Evolutionary conservation across 495 filamentous ascomycete genomes (phyloP).

Genomic region (Xylaria telfairii): DNA sequence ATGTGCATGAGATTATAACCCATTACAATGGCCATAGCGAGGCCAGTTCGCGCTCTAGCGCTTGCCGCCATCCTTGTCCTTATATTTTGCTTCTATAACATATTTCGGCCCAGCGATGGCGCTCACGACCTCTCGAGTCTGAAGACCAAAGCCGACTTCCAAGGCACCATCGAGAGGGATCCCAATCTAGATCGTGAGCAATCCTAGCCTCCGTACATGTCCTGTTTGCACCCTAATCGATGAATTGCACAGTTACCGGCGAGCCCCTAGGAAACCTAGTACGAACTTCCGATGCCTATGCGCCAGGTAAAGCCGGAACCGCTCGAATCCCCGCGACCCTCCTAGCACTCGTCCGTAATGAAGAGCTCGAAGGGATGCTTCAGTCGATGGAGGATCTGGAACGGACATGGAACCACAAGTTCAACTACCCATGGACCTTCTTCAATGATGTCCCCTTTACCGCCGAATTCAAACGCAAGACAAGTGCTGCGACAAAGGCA

Average conservation of each 20-base stretch:
- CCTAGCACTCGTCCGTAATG: slow-evolving; percentile 90
- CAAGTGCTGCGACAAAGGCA: slow-evolving; percentile 80
- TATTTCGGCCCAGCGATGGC: slow-evolving; percentile 58
- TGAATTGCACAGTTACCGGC: slow-evolving; percentile 65
- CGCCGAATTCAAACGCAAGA: slow-evolving; percentile 87
- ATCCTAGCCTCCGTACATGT: background rate
- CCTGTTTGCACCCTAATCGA: background rate
- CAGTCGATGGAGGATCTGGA: slow-evolving; percentile 90
- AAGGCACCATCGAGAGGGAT: slow-evolving; percentile 68
- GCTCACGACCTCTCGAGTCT: slow-evolving; percentile 43
- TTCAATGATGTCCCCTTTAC: slow-evolving; percentile 95
- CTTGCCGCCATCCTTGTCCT: slow-evolving; percentile 72
- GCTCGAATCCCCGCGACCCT: slow-evolving; percentile 91
- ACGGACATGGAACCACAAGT: slow-evolving; percentile 95
- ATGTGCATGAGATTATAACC: slow-evolving; percentile 34
- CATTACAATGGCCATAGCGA: slow-evolving; percentile 75
- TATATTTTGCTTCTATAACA: slow-evolving; percentile 74
- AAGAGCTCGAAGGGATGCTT: slow-evolving; percentile 82
- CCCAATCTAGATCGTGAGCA: slow-evolving; percentile 82
- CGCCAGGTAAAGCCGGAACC: slow-evolving; percentile 72
- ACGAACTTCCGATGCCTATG: slow-evolving; percentile 74
- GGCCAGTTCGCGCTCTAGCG: slow-evolving; percentile 79
- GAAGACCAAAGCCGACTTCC: slow-evolving; percentile 42
- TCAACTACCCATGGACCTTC: slow-evolving; percentile 99
- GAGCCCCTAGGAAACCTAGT: slow-evolving; percentile 80